phyloP scores from a whole-genome alignment of 2,329 filamentous ascomycete genomes.

The Calonectria hawksworthii region DNA sequence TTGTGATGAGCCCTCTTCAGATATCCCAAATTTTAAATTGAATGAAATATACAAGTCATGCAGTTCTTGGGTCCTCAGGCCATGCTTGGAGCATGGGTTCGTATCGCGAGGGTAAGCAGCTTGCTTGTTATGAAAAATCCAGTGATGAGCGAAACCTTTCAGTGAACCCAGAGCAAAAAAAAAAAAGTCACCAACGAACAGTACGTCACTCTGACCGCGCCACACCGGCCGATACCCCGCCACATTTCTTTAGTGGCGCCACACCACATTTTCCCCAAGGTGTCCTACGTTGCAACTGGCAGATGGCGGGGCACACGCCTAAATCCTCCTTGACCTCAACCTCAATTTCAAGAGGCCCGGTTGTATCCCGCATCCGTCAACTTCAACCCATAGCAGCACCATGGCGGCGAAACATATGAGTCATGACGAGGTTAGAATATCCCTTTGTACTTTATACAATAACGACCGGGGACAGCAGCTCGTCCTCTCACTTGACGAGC shows the following conservation, averaged over 20 bases:
- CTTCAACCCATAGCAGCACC: conserved; percentile 17
- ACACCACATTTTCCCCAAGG: conserved; percentile 17
- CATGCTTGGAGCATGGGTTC: neutral
- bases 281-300: neutral
- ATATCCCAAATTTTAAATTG: neutral
- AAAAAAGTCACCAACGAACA: conserved; percentile 7
- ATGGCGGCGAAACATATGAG: conserved; percentile 44
- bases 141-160: neutral
- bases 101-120: neutral
- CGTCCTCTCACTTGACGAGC: neutral
- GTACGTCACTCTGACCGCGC: conserved; percentile 21
- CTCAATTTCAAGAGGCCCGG: conserved; percentile 22
- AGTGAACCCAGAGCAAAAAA: conserved; percentile 7
- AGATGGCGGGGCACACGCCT: conserved; percentile 43
- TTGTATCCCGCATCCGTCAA: conserved; percentile 18
- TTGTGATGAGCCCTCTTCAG: neutral
- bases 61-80: neutral
- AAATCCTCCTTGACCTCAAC: conserved; percentile 33
- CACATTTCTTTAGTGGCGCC: conserved; percentile 21
- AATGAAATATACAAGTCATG: neutral
- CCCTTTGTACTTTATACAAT: no score
- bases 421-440: conserved; percentile 44
- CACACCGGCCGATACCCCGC: conserved; percentile 2
- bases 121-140: neutral
- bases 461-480: neutral